Evolutionary conservation across 345 rosid genomes (phyloP).

Genomic region (Hibiscus syriacus): DNA sequence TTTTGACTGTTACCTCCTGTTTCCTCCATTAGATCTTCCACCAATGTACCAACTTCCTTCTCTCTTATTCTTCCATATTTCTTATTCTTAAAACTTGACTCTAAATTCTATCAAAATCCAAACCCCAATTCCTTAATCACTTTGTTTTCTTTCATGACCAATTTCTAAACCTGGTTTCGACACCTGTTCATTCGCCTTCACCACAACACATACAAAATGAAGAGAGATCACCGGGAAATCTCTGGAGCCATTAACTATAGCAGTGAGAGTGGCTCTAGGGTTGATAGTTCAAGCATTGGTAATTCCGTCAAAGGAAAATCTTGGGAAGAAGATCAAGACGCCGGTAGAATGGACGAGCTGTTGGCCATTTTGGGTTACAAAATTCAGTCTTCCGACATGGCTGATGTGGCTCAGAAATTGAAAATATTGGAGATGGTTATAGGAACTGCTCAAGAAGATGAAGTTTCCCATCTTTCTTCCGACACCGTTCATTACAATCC

Average conservation of each 20-base stretch:
- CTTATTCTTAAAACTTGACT: background rate
- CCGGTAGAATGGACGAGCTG: background rate
- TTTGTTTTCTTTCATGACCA: constrained; percentile 4
- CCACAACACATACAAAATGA: constrained; percentile 28
- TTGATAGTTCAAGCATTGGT: constrained; percentile 14
- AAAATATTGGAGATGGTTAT: no score
- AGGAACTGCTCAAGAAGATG: background rate
- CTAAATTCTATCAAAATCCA: background rate
- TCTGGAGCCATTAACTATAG: constrained; percentile 15
- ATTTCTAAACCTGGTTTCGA: background rate
- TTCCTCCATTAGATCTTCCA: constrained; percentile 28
- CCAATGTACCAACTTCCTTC: constrained; percentile 7
- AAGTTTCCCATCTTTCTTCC: no score
- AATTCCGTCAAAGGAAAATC: background rate
- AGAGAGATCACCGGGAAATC: no score
- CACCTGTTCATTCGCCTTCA: background rate
- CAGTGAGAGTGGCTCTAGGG: constrained; percentile 1
- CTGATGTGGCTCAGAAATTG: background rate
- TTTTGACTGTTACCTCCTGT: no score
- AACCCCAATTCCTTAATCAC: background rate
- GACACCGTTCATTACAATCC: no score
- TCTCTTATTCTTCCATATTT: constrained; percentile 3
- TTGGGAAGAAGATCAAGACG: background rate
- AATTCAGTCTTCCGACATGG: no score
- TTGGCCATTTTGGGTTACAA: background rate